Conservation (phyloP, 2,329 filamentous ascomycete species). For the Coniochaeta hoffmannii region DNA sequence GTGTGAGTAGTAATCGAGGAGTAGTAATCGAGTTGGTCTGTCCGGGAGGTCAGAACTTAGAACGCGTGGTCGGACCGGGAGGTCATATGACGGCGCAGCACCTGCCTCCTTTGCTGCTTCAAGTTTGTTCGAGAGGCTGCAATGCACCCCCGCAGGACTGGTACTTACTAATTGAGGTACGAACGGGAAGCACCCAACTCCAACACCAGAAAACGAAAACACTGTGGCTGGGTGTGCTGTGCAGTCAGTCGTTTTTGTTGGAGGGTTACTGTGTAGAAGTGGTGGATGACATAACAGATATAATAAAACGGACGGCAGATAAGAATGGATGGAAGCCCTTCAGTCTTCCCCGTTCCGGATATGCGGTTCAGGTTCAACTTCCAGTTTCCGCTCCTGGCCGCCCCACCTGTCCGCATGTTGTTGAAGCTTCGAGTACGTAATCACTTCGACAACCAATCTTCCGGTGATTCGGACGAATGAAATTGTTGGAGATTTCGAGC, state of each 20-base stretch:
- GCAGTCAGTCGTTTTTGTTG: neutral
- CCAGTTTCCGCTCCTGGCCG: neutral
- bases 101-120: neutral
- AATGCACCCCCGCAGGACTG: neutral
- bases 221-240: neutral
- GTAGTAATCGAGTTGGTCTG: neutral
- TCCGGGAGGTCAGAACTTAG: neutral
- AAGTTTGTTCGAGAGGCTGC: neutral
- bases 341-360: neutral
- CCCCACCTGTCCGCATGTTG: neutral
- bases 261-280: neutral
- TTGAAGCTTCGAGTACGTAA: neutral
- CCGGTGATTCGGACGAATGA: too few species aligned
- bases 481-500: too few species aligned
- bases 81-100: neutral
- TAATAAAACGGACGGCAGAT: neutral
- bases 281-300: neutral
- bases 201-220: neutral
- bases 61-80: neutral
- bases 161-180: too few species aligned
- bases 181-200: too few species aligned
- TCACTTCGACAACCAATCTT: too few species aligned
- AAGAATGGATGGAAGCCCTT: neutral
- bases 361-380: neutral
- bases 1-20: conserved; percentile 1